Evolutionary conservation across 768 basidiomycete species (phyloP).

Genomic region (Panaeolus papilionaceus): DNA sequence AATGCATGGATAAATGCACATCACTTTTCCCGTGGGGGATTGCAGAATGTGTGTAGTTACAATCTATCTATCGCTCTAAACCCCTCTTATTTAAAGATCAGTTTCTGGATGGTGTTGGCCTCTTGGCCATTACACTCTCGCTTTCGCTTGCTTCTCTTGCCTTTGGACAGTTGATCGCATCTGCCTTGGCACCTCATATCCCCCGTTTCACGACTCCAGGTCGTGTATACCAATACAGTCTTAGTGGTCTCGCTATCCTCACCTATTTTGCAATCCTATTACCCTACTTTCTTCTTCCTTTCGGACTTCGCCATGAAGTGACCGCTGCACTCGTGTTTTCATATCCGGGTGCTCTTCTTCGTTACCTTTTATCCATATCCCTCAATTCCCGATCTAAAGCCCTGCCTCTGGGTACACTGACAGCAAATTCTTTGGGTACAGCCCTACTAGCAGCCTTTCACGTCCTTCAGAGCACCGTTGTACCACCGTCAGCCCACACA

Average conservation of each 20-base stretch:
- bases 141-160: constrained; percentile 78
- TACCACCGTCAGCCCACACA: constrained; percentile 52
- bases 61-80: constrained; percentile 3
- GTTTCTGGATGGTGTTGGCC: constrained; percentile 88
- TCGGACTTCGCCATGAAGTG: constrained; percentile 73
- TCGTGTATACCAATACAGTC: constrained; percentile 50
- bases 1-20: constrained; percentile 80
- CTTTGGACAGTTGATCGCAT: constrained; percentile 73
- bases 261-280: constrained; percentile 79
- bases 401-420: constrained; percentile 82
- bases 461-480: constrained; percentile 64
- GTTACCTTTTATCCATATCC: constrained; percentile 75
- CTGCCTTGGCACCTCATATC: constrained; percentile 44
- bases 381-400: constrained; percentile 70
- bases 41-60: constrained; percentile 67
- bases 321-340: constrained; percentile 90
- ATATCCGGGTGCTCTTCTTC: constrained; percentile 86
- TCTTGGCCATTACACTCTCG: constrained; percentile 79
- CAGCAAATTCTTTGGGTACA: constrained; percentile 80
- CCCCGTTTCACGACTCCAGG: constrained; percentile 42
- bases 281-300: constrained; percentile 77
- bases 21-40: constrained; percentile 60
- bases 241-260: constrained; percentile 63
- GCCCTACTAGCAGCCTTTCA: constrained; percentile 79
- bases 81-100: constrained; percentile 35